These are phyloP conservation scores for Calocera viscosa DNA, from an alignment of 768 basidiomycete genomes.

Conservation along the genomic window DNA sequence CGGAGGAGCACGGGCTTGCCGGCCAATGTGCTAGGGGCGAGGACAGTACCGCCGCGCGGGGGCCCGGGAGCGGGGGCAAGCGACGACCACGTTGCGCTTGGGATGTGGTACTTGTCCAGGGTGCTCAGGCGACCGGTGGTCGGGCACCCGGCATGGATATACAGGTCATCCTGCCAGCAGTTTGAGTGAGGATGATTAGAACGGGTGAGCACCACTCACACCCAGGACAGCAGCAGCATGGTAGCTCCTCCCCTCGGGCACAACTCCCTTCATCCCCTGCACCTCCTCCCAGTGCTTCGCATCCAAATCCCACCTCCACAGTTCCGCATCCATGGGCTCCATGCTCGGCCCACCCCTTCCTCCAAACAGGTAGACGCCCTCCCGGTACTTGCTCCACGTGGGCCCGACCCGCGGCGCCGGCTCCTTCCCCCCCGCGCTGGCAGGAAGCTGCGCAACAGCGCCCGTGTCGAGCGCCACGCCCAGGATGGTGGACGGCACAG, in stretches of 20 bases:
- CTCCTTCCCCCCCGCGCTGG: neutral
- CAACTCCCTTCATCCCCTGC: slow-evolving; percentile 21
- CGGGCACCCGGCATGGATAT: slow-evolving; percentile 35
- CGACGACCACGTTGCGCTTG: slow-evolving; percentile 23
- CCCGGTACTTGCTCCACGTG: slow-evolving; percentile 14
- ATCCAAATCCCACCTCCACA: slow-evolving; percentile 24
- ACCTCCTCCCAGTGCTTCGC: slow-evolving; percentile 26
- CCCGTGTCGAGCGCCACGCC: slow-evolving; percentile 16
- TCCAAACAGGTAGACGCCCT: slow-evolving; percentile 34
- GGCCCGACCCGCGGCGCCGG: slow-evolving; percentile 24
- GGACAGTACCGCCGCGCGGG: slow-evolving; percentile 33
- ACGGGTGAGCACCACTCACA: slow-evolving; percentile 22
- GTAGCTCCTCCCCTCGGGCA: slow-evolving; percentile 29
- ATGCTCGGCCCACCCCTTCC: slow-evolving; percentile 34
- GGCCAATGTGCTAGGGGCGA: slow-evolving; percentile 23
- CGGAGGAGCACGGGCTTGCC: slow-evolving; percentile 26
- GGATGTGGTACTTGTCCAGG: slow-evolving; percentile 29
- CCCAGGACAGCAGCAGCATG: slow-evolving; percentile 26
- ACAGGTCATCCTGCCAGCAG: slow-evolving; percentile 24
- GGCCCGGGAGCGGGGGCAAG: slow-evolving; percentile 31
- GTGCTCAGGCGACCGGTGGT: slow-evolving; percentile 27
- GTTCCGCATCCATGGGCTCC: slow-evolving; percentile 29
- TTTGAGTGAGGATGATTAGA: neutral
- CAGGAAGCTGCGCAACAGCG: neutral
- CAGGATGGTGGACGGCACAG: slow-evolving; percentile 25